Base-by-base conservation (phyloP, 1,284 basidiomycete genomes). In the Wolfiporia cocos region DNA sequence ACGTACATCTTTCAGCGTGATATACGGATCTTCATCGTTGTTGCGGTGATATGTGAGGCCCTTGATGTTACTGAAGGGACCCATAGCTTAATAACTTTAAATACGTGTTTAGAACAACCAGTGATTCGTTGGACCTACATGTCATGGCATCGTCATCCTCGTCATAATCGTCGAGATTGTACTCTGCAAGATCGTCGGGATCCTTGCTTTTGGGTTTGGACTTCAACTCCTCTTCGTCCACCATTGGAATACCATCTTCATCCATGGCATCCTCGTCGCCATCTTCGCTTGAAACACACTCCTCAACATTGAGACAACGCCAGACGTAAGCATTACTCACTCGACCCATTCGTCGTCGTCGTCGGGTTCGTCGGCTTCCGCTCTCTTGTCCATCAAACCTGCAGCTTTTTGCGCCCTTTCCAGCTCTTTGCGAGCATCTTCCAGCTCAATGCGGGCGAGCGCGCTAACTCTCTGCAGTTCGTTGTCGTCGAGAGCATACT, bases 11-110 rank as follows among this genome's bases (percentile, higher is more conserved):
- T 96, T 93, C 23, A 99, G 67, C 0, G 95, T 99, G 54, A 99
- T 89, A 61, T 95, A 99, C 1, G 96, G 96, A 65, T 99, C 96
- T 34, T 98, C 92, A 43, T 90, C 78, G 59, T 95, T 93, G 57
- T 90, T 81, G 39, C 83, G 81, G 64, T 97, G 94, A 61, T 89
- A 96, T 29, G 87, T 86, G 40, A 99, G 68, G 4, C 95, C 94
- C 61, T 96, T 96, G 66, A 99, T 92, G 59, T 92, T 96, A 63
- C 86, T 92, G 67, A 99, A 98, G 7, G 91, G 88, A 14, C 94
- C 94, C 60, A 78, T 71, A 26, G 76, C 88, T 90, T 54, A 24
- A 24, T 21, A 3, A 37, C 21, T 6, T 10, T 10, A 26, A 22
- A 36, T 37, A 47, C 39, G 49, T 33, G 34, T 46, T 5, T 22